phyloP scores from a whole-genome alignment of 2,329 filamentous ascomycete species.

The Didymella glomerata region DNA sequence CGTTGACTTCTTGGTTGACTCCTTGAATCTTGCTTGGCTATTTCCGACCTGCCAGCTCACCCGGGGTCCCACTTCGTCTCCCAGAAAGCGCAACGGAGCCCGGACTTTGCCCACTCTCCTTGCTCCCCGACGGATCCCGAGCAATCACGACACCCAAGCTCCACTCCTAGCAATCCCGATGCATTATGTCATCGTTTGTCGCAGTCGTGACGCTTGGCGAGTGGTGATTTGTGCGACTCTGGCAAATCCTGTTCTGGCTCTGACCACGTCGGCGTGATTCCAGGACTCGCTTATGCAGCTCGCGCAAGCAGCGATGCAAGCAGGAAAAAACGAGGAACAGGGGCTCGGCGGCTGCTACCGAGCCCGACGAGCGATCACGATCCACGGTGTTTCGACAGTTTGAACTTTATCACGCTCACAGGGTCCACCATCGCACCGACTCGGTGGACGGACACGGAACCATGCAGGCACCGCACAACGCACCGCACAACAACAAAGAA shows the following conservation, averaged over 20 bases:
- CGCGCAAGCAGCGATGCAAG: not conserved
- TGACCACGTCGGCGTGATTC: constrained; percentile 37
- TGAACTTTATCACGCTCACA: constrained; percentile 10
- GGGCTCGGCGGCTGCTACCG: constrained; percentile 19
- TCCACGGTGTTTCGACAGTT: constrained; percentile 8
- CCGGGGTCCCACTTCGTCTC: constrained; percentile 15
- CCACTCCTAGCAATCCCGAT: constrained; percentile 23
- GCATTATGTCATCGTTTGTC: constrained; percentile 30
- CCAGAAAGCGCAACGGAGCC: constrained; percentile 13
- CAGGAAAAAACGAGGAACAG: constrained; percentile 3
- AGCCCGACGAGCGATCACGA: constrained; percentile 12
- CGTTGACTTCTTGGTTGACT: constrained; percentile 11
- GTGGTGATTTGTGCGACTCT: constrained; percentile 24
- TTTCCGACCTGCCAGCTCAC: constrained; percentile 19
- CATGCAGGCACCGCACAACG: constrained; percentile 13
- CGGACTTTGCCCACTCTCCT: constrained; percentile 12
- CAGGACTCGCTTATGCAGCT: not conserved
- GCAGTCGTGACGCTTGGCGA: constrained; percentile 19
- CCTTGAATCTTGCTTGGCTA: constrained; percentile 12
- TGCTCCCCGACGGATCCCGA: constrained; percentile 25
- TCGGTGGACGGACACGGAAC: constrained; percentile 3
- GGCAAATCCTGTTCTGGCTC: constrained; percentile 23
- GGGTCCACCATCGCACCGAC: constrained; percentile 16
- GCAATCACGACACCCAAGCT: constrained; percentile 25
- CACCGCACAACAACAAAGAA: constrained; percentile 10